A percentile compares a stretch with the other conserved stretches of the same genome.
phyloP scores from a whole-genome alignment of 2,329 filamentous ascomycete genomes.

The Canariomyces notabilis region DNA sequence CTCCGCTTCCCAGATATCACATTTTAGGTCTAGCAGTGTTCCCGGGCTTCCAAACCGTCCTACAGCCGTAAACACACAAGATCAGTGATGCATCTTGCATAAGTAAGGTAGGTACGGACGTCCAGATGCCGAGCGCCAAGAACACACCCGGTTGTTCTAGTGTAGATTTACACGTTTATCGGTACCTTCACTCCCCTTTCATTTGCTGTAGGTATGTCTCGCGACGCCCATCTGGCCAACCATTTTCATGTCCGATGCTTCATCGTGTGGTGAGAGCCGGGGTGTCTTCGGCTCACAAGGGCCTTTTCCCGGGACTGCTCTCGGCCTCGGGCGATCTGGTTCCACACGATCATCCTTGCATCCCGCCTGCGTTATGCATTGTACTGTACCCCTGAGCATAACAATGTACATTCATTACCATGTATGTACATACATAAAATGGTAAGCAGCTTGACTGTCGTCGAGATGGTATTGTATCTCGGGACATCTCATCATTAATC shows the following conservation, averaged over 20 bases:
- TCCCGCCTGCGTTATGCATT: too few relatives aligned
- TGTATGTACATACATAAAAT: too few relatives aligned
- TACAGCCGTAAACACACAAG: conserved; percentile 3
- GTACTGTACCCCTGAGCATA: too few relatives aligned
- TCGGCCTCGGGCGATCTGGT: not conserved
- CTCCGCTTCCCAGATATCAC: too few relatives aligned
- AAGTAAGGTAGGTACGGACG: too few relatives aligned
- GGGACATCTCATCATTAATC: too few relatives aligned
- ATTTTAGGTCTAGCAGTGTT: conserved; percentile 3
- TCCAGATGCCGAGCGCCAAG: conserved; percentile 9
- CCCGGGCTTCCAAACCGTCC: not conserved
- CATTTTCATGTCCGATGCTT: not conserved
- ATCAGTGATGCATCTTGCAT: conserved; percentile 10
- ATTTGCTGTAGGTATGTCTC: conserved; percentile 2
- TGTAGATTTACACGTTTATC: too few relatives aligned
- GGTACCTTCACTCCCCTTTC: not conserved
- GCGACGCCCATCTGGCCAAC: conserved; percentile 15
- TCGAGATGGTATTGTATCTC: too few relatives aligned
- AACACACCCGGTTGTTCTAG: not conserved
- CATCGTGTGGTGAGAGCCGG: not conserved
- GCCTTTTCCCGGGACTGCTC: not conserved
- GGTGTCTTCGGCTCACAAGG: conserved; percentile 10
- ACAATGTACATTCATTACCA: too few relatives aligned
- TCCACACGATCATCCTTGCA: not conserved
- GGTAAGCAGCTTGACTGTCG: too few relatives aligned